Evolutionary conservation across 306 rosid species (phyloP).

Genomic region (Nissolia schottii): DNA sequence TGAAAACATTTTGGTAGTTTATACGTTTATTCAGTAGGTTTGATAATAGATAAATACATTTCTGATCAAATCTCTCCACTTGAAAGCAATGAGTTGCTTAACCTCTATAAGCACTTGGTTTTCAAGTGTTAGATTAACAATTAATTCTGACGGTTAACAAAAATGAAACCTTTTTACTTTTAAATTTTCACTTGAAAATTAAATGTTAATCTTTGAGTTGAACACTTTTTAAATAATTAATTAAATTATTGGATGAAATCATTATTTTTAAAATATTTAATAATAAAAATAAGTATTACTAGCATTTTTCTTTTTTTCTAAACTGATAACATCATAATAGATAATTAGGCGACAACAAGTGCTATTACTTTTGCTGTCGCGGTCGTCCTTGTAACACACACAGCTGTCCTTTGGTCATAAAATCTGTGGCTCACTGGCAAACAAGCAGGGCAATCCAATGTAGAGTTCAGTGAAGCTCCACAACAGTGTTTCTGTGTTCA

Average conservation of each 20-base stretch:
- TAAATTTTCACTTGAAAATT: too few species aligned
- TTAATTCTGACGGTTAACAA: too few species aligned
- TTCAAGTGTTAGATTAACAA: too few species aligned
- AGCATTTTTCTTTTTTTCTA: background rate
- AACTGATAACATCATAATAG: background rate
- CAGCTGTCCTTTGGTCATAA: background rate
- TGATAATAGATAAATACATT: background rate
- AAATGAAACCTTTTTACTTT: too few species aligned
- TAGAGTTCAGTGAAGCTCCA: background rate
- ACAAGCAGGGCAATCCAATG: conserved; percentile 10
- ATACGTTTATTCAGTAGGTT: background rate
- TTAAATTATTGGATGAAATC: too few species aligned
- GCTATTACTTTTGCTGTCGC: background rate
- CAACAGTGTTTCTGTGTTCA: background rate
- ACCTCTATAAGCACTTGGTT: too few species aligned
- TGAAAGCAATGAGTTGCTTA: too few species aligned
- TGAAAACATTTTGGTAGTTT: background rate
- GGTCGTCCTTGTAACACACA: background rate
- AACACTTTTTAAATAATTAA: too few species aligned
- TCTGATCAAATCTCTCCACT: background rate
- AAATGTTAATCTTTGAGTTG: too few species aligned
- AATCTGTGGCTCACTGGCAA: background rate
- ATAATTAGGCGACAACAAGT: background rate
- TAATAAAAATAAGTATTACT: background rate
- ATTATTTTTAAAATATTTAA: too few species aligned